These are phyloP conservation scores for Penicillium aurantiogriseum DNA, from an alignment of 2,329 filamentous ascomycete species.

Conservation along the genomic window DNA sequence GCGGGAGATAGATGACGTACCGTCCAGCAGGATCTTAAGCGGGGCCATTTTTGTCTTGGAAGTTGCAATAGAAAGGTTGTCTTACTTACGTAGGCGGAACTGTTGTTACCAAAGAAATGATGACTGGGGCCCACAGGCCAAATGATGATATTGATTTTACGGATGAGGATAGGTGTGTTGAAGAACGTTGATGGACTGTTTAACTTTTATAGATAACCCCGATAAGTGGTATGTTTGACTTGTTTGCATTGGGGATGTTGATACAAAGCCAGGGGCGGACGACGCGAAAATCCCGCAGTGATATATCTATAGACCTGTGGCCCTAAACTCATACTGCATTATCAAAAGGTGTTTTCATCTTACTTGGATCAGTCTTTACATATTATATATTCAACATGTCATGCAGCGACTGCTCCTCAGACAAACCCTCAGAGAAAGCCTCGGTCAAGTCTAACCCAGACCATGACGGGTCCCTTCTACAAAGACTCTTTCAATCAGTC, in stretches of 20 bases:
- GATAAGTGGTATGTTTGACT: not conserved
- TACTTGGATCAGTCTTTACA: not conserved
- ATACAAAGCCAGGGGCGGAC: not conserved
- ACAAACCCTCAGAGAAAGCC: not conserved
- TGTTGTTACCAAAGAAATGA: too few relatives aligned
- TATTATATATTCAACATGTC: not conserved
- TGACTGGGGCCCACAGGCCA: too few relatives aligned
- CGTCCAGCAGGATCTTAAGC: conserved; percentile 15
- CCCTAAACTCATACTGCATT: not conserved
- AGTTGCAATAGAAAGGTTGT: not conserved
- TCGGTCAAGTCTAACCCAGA: not conserved
- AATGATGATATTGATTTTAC: too few relatives aligned
- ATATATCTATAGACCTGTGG: not conserved
- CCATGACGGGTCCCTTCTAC: not conserved
- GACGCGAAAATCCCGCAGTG: not conserved
- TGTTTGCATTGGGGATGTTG: not conserved
- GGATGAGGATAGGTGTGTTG: too few relatives aligned
- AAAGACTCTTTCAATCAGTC: not conserved
- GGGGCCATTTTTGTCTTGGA: conserved; percentile 14
- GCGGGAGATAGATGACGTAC: conserved; percentile 15
- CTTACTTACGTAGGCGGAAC: too few relatives aligned
- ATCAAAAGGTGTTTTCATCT: too few relatives aligned
- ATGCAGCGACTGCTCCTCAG: not conserved
- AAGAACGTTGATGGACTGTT: too few relatives aligned
- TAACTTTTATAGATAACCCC: too few relatives aligned